Base-by-base conservation (phyloP, 2,329 filamentous ascomycete species). In the Colletotrichum neosansevieriae region DNA sequence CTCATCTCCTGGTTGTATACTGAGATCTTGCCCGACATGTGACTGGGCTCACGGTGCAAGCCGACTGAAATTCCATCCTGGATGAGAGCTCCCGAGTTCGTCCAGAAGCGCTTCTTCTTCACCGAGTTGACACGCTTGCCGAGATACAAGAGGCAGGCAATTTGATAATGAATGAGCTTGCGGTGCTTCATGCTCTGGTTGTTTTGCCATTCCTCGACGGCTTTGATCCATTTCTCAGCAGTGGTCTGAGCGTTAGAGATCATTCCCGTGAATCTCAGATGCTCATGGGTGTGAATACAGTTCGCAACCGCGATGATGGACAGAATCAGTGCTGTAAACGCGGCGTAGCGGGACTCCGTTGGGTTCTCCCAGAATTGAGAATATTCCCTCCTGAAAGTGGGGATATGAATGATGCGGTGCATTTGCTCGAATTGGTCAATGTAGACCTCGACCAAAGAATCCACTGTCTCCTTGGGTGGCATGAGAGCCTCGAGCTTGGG, bases 71-170 rank as follows among this genome's bases (percentile, higher is more conserved):
- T 85, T 62, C 85, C 86, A 58, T 89, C 85, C 54, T 87, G 86
- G 13, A 88, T 83, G 63, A 89, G 79, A 5, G 83, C 80, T 0
- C 87, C 86, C 1, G 87, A 81, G 44, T 83, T 81, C 15, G 85
- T 87, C 87, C 87, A 89, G 76, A 88, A 89, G 12, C 86, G 82
- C 81, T 89, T 89, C 82, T 89, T 89, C 80, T 89, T 88, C 71
- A 89, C 84, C 2, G 85, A 86, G 76, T 90, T 90, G 71, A 89
- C 84, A 34, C 86, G 81, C 80, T 89, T 89, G 49, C 85, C 86
- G 2, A 89, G 82, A 71, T 88, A 89, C n/a, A 87, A 73, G 36
- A 90, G 78, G 71, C 87, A 89, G 12, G 83, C 81, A 15, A 89
- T 84, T 75, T 89, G 87, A 74, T 88, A 89, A 75, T 89, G 86